Evolutionary conservation across 805 yeast genomes (phyloP).

Genomic region (Cephaloascus fragrans): DNA sequence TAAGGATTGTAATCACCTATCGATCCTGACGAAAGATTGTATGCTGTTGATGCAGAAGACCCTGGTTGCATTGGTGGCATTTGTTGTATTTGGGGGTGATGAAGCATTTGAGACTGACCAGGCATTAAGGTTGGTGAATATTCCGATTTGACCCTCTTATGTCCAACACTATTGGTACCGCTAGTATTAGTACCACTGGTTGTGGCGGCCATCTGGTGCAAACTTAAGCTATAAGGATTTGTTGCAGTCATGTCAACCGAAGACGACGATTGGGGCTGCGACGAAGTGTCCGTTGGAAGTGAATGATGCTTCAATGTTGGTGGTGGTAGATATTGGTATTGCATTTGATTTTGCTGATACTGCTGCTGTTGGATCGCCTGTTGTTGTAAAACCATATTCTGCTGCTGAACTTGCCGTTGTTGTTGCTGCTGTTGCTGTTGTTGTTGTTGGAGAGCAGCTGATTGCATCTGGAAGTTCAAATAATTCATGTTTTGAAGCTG

Average conservation of each 20-base stretch:
- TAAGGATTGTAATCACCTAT: not conserved
- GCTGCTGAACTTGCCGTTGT: constrained; percentile 1
- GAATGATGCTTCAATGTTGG: not conserved
- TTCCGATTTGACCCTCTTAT: not conserved
- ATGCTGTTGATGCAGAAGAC: not conserved
- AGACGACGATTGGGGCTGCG: not conserved
- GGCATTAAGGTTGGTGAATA: not conserved
- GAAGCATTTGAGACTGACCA: not conserved
- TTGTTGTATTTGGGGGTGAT: too few species aligned
- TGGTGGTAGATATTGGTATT: constrained; percentile 1
- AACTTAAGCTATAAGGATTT: too few species aligned
- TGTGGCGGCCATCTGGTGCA: too few species aligned
- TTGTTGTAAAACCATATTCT: not conserved
- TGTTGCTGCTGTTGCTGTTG: constrained; percentile 2
- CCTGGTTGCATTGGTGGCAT: too few species aligned
- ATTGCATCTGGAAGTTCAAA: not conserved
- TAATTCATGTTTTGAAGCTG: not conserved
- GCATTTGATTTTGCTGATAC: constrained; percentile 2
- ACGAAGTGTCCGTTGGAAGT: not conserved
- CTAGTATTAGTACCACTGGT: not conserved
- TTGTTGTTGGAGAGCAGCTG: not conserved
- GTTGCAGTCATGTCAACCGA: not conserved
- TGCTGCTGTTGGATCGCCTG: constrained; percentile 1
- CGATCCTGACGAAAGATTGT: too few species aligned
- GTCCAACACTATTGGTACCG: not conserved